phyloP scores from a whole-genome alignment of 768 basidiomycete species.

The Termitomyces sp. region DNA sequence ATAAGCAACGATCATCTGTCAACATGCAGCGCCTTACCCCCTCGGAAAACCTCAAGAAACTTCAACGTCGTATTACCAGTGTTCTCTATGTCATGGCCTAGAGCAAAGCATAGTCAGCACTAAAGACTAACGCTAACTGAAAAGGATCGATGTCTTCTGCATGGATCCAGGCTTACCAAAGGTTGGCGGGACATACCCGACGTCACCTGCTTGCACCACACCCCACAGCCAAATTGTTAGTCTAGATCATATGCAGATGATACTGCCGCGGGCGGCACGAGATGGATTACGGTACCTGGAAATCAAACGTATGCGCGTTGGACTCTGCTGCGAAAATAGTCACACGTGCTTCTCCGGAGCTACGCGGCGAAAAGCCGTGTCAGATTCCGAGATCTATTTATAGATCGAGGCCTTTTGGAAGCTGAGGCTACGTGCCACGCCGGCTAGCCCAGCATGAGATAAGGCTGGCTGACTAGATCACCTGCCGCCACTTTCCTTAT shows the following conservation, averaged over 20 bases:
- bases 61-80: conserved; percentile 52
- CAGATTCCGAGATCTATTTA: too few relatives aligned
- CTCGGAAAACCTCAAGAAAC: conserved; percentile 60
- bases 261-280: neutral
- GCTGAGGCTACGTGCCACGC: too few relatives aligned
- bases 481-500: too few relatives aligned
- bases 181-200: conserved; percentile 34
- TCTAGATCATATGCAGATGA: neutral
- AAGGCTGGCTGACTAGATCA: too few relatives aligned
- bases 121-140: too few relatives aligned
- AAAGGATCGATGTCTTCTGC: neutral
- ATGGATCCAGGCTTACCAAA: conserved; percentile 19
- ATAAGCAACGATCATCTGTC: neutral
- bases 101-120: neutral
- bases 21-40: conserved; percentile 26
- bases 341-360: conserved; percentile 22
- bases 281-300: conserved; percentile 1
- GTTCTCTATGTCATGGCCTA: conserved; percentile 67
- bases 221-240: too few relatives aligned
- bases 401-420: too few relatives aligned
- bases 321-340: conserved; percentile 50
- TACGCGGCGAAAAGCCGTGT: conserved; percentile 16
- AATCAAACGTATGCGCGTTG: conserved; percentile 43
- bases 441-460: too few relatives aligned
- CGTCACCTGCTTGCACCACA: conserved; percentile 28